These are phyloP conservation scores for Inga laurina DNA, from an alignment of 306 rosid genomes.

Conservation along the genomic window DNA sequence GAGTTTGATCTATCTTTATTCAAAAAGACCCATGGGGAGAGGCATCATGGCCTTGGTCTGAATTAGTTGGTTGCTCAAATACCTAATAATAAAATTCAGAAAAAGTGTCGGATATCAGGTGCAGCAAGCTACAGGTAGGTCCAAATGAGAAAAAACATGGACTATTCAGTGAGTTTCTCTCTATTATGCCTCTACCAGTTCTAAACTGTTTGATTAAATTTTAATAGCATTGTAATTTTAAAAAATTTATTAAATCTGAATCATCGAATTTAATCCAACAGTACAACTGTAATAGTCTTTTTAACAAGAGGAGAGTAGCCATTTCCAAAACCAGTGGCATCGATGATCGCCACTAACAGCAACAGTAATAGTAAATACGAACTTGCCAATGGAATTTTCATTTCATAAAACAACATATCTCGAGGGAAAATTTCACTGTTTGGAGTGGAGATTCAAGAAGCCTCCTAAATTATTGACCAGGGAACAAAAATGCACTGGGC, in stretches of 20 bases:
- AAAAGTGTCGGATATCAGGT: too few species aligned
- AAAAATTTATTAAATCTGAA: neutral
- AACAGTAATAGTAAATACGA: neutral
- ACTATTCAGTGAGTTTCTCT: neutral
- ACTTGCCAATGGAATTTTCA: constrained; percentile 18
- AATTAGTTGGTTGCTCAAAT: too few species aligned
- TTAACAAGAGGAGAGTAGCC: neutral
- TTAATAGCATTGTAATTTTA: neutral
- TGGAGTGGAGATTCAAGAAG: constrained; percentile 7
- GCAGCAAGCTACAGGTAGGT: too few species aligned
- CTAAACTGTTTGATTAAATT: neutral
- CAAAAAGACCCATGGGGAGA: too few species aligned
- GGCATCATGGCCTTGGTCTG: too few species aligned
- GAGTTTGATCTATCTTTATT: too few species aligned
- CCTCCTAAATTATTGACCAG: neutral
- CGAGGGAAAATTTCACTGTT: neutral
- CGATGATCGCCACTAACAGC: neutral
- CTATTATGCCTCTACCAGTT: neutral
- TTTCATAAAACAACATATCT: constrained; percentile 30
- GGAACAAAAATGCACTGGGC: neutral
- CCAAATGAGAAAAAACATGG: neutral
- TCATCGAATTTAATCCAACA: neutral
- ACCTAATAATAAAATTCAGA: too few species aligned
- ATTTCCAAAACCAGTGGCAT: neutral
- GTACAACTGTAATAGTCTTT: neutral